Evolutionary conservation across 768 basidiomycete species (phyloP), one percentile per base, ranked within the genome.

Genomic region (Termitomyces sp.): DNA sequence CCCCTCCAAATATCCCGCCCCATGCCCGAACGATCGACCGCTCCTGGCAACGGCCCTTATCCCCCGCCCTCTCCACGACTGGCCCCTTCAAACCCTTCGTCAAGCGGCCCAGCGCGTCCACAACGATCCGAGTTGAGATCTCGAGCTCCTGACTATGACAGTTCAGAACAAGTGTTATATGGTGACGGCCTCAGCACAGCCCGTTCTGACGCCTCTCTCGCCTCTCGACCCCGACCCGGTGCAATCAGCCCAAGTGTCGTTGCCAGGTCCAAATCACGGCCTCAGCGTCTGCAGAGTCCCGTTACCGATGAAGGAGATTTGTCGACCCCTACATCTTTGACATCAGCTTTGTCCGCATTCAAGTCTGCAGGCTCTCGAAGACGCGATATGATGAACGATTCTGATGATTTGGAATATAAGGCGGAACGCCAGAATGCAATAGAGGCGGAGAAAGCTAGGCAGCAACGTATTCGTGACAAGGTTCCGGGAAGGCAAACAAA

Each of bases 381-480:
- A 64, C 85, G 85, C 42, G 80, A 78, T 15, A 80, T 80, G 71
- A 77, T 79, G 15, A 79, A 82, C 57, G 84, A 81, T 36, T 78
- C 76, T 53, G 79, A 83, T 12, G 86, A 87, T 49, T 69, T 72
- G 44, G 83, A 86, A 46, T 82, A 86, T 66, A 81, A 84, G 65
- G 74, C 78, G 61, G 85, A 87, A 67, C 78, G 84, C 63, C 80
- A 83, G 65, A 76, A 77, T 63, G 90, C 90, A 65, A 72, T 82
- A 12, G 87, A 89, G 63, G 80, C 79, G 11, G 89, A 91, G 71
- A 84, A 76, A 66, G 77, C 70, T n/a, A 81, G 86, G 50, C 90
- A 92, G 67, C 84, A 85, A 66, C 81, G 87, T 60, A 87, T 91
- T 68, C 80, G 79, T 64, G 87, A 90, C 59, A 87, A 83, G 69